These are phyloP conservation scores for Wilhelminamyces savonicus DNA, from an alignment of 805 yeast genomes.

Conservation along the genomic window DNA sequence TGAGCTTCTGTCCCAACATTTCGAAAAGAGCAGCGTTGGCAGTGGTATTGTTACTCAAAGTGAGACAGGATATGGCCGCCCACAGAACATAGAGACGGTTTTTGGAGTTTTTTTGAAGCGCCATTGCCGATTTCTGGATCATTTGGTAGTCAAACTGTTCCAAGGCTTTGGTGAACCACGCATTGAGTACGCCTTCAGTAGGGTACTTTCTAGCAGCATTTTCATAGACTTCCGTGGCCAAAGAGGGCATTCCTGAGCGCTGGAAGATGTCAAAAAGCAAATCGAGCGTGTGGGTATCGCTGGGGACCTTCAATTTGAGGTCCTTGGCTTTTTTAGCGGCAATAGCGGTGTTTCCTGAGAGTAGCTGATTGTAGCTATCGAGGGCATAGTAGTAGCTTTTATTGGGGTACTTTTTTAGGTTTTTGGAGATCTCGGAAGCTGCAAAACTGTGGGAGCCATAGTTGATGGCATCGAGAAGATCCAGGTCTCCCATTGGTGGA, in stretches of 20 bases:
- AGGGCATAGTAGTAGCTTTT: conserved; percentile 49
- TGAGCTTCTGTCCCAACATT: conserved; percentile 28
- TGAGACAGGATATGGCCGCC: conserved; percentile 50
- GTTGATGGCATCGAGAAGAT: conserved; percentile 39
- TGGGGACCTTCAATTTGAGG: conserved; percentile 36
- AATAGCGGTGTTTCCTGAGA: conserved; percentile 23
- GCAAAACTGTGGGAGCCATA: conserved; percentile 53
- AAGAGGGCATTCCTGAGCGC: too few relatives aligned
- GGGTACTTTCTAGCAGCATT: conserved; percentile 54
- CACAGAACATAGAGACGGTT: conserved; percentile 37
- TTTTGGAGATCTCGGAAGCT: conserved; percentile 38
- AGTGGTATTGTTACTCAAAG: conserved; percentile 32
- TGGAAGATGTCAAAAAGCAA: conserved; percentile 42
- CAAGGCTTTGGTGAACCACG: conserved; percentile 55
- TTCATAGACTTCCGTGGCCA: conserved; percentile 48
- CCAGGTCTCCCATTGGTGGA: too few relatives aligned
- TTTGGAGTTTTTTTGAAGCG: conserved; percentile 25
- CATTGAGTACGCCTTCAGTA: conserved; percentile 36
- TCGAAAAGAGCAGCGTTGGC: background rate
- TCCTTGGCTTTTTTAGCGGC: conserved; percentile 25
- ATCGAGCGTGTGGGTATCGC: conserved; percentile 48
- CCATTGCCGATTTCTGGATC: conserved; percentile 49
- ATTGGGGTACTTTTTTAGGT: conserved; percentile 51
- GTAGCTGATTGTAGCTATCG: conserved; percentile 26
- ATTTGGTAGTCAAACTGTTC: conserved; percentile 43